Percentiles rank a stretch among this genome's conserved stretches.
These are phyloP conservation scores for Cryptococcus wingfieldii DNA, from an alignment of 1,284 basidiomycete species.

Conservation along the genomic window DNA sequence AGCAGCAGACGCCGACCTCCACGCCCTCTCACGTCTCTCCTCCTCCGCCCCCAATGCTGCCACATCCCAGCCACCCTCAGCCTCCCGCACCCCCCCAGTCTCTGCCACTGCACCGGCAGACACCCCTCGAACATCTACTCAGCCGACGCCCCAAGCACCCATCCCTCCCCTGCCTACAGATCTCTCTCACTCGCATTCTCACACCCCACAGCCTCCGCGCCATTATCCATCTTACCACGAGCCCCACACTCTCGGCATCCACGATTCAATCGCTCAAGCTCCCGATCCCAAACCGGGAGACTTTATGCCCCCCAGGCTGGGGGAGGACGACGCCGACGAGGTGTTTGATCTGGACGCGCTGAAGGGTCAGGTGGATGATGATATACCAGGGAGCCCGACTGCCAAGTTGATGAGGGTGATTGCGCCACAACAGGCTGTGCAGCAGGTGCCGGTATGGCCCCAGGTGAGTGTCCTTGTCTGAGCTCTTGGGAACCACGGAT, in stretches of 20 bases:
- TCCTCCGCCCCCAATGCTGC: too few relatives aligned
- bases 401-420: slow-evolving; percentile 41
- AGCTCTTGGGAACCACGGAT: not conserved
- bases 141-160: not conserved
- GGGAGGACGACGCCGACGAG: slow-evolving; percentile 19
- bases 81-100: too few relatives aligned
- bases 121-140: not conserved
- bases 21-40: not conserved
- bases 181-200: not conserved
- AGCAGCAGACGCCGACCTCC: not conserved
- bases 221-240: not conserved
- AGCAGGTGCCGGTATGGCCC: slow-evolving; percentile 39
- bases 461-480: slow-evolving; percentile 28
- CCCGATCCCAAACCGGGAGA: slow-evolving; percentile 41
- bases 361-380: slow-evolving; percentile 23
- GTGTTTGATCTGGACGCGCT: slow-evolving; percentile 28
- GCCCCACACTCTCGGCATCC: slow-evolving; percentile 29
- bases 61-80: not conserved
- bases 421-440: slow-evolving; percentile 40
- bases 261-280: slow-evolving; percentile 38
- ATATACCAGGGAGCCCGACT: slow-evolving; percentile 41
- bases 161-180: not conserved
- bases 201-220: not conserved
- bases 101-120: too few relatives aligned
- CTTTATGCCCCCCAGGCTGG: slow-evolving; percentile 27